Evolutionary conservation across 352 stramenopile species (phyloP), one percentile per base, ranked within the genome.

Genomic region (Phytopythium helicoides): DNA sequence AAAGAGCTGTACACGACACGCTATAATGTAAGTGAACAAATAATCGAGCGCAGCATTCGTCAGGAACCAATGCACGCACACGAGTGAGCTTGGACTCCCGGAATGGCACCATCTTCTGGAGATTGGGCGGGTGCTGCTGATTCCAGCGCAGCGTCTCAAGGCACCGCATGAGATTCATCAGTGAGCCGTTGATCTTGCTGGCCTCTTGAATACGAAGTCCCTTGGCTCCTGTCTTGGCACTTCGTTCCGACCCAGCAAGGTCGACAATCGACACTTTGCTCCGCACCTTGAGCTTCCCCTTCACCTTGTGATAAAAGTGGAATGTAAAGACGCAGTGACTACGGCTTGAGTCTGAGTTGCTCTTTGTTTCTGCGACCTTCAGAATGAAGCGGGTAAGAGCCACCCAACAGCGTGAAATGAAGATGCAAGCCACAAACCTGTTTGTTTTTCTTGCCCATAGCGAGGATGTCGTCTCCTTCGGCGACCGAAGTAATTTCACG

Each of bases 101-200:
- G 62, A 98, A 99, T 0, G 97, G 97, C n/a, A 99, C 89, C 42
- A 98, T 87, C 45, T 95, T 91, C 58, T 94, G 75, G 23, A 89
- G 66, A 34, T 67, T 70, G 1, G 56, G 63, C 0, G 76, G 79
- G 41, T 89, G 81, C 52, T 92, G 80, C 50, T 97, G 87, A 52
- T 98, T 97, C 66, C 80, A 93, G 0, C 95, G 86, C 71, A 99
- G 78, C 18, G 86, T 94, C 52, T 97, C 90, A 3, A 99, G 75
- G 60, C 96, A 99, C 37, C 89, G 84, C 92, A 98, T 99, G 22
- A 99, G 82, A 44, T 97, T 98, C 92, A 98, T 98, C 5, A 99
- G 71, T 18, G 90, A 98, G 16, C 85, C 86, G 82, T 99, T 99
- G 65, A 99, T 99, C 58, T 97, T 90, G 57, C 92, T 97, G n/a